Conservation (phyloP, 2,329 filamentous ascomycete genomes). For the Talaromyces sp. region DNA sequence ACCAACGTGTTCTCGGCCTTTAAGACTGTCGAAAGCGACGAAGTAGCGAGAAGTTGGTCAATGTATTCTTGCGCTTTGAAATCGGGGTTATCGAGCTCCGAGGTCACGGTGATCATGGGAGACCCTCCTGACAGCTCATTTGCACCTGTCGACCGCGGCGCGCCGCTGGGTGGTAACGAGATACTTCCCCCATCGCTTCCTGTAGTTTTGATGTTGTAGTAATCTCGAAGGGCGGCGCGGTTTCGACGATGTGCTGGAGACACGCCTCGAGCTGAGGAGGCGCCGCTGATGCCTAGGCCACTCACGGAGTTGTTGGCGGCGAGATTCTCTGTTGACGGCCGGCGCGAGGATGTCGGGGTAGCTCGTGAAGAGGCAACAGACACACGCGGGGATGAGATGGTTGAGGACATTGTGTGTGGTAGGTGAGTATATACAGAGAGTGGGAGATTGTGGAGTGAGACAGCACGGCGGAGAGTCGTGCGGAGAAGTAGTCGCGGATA, state of each 20-base stretch:
- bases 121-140: slow-evolving; percentile 34
- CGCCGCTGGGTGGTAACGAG: slow-evolving; percentile 28
- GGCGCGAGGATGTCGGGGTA: slow-evolving; percentile 68
- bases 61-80: slow-evolving; percentile 65
- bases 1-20: slow-evolving; percentile 42
- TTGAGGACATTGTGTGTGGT: slow-evolving; percentile 48
- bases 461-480: not conserved
- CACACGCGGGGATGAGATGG: slow-evolving; percentile 53
- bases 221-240: slow-evolving; percentile 82
- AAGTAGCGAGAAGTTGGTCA: slow-evolving; percentile 34
- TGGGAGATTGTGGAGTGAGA: not conserved
- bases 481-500: not conserved
- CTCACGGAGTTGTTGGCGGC: slow-evolving; percentile 45
- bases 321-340: slow-evolving; percentile 63
- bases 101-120: slow-evolving; percentile 23
- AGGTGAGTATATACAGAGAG: not conserved
- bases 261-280: slow-evolving; percentile 36
- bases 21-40: slow-evolving; percentile 37
- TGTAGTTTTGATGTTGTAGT: slow-evolving; percentile 72
- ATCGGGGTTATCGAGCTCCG: slow-evolving; percentile 64
- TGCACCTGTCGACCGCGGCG: slow-evolving; percentile 35
- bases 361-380: slow-evolving; percentile 54
- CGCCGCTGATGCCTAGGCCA: slow-evolving; percentile 38
- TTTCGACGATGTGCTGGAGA: slow-evolving; percentile 55
- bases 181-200: slow-evolving; percentile 27